Evolutionary conservation across 2,329 filamentous ascomycete genomes (phyloP), one percentile per base, ranked within the genome.

Genomic region (Pyricularia grisea): DNA sequence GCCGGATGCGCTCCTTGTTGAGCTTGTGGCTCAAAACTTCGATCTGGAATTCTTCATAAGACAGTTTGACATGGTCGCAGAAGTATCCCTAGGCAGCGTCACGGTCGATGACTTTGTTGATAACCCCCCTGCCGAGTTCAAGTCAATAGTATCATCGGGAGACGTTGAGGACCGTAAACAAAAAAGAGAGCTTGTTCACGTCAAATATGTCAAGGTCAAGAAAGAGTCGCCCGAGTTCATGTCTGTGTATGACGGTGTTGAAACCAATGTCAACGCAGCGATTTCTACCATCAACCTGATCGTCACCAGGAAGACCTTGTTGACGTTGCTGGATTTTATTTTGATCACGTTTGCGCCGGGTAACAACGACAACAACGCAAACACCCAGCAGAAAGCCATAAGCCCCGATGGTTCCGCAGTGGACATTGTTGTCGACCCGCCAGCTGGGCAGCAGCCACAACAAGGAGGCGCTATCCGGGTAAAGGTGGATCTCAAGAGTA

Each of bases 211-310:
- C 70, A 93, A 91, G 76, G 93, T 98, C 70, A 97, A 95, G 74
- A 90, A 88, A 36, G 88, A 93, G 67, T 98, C 95, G 2, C 96
- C 96, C 0, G 94, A 99, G 76, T 97, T 98, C 74, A 90, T 93
- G 84, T 88, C 91, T 0, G 90, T 93, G 2, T 98, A 97, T 73
- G 93, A 98, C 75, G 93, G 94, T 1, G 91, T 98, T 69, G 93
- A 96, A 72, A 97, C 91, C 31, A 97, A 99, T 74, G 85, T 99
- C 64, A 93, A 96, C 71, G 90, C 95, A 1, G 89, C 90, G 0
- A 89, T 99, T 14, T 97, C 95, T 0, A 99, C 95, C 0, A 97
- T 99, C 80, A 98, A 98, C 76, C 79, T 99, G 27, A 88, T 99
- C 42, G 93, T 99, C 10, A 99, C 96, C 0, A 86, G 96, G 72